phyloP scores from a whole-genome alignment of 305 asterid species.

The Rubia balearica region DNA sequence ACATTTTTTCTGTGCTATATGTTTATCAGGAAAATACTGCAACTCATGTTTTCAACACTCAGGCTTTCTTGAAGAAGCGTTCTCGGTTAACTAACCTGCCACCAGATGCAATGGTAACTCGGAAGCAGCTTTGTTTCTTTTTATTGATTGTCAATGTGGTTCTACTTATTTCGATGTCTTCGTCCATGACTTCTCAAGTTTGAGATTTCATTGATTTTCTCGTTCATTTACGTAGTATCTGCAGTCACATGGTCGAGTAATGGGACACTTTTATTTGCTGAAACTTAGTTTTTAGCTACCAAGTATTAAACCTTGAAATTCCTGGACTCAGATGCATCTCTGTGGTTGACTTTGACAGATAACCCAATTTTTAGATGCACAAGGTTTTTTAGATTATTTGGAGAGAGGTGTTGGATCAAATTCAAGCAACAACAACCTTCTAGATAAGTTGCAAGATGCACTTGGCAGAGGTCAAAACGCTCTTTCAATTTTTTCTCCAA shows the following conservation, averaged over 20 bases:
- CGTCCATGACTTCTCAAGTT: neutral
- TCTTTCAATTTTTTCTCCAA: constrained; percentile 55
- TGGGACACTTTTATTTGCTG: neutral
- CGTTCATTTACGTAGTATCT: neutral
- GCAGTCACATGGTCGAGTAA: neutral
- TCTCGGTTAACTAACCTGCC: constrained; percentile 89
- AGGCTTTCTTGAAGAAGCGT: constrained; percentile 90
- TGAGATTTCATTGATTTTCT: neutral
- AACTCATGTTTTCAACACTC: constrained; percentile 76
- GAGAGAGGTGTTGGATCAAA: constrained; percentile 84
- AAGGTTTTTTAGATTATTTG: constrained; percentile 92
- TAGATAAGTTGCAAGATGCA: constrained; percentile 95
- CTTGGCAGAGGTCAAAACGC: constrained; percentile 91
- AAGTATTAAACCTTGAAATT: constrained; percentile 14
- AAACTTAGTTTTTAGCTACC: constrained; percentile 16
- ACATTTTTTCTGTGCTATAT: constrained; percentile 16
- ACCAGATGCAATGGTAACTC: constrained; percentile 78
- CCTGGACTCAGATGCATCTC: constrained; percentile 19
- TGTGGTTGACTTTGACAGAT: constrained; percentile 50
- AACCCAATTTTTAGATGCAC: constrained; percentile 84
- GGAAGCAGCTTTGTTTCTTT: neutral
- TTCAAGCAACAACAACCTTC: constrained; percentile 68
- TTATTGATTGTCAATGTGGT: neutral
- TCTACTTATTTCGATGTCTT: neutral
- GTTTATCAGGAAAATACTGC: constrained; percentile 74